Conservation (phyloP, 75 land plant species). For the Cunninghamia lanceolata region DNA sequence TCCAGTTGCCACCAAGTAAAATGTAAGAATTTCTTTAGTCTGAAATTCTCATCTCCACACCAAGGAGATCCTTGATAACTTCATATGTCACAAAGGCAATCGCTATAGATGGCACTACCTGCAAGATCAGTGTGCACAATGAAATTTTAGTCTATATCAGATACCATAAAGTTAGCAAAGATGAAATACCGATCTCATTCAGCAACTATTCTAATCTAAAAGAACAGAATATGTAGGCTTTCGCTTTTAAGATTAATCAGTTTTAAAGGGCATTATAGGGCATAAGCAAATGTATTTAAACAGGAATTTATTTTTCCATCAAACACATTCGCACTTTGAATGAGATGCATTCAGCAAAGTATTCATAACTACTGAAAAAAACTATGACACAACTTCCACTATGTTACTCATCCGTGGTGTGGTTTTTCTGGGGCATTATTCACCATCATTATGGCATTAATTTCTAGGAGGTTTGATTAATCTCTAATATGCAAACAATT, state of each 20-base stretch:
- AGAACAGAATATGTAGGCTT: neutral
- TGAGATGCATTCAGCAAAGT: neutral
- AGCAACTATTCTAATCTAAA: neutral
- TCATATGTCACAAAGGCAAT: constrained; percentile 96
- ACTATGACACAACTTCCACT: neutral
- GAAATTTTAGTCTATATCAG: neutral
- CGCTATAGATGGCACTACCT: constrained; percentile 97
- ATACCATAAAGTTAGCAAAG: neutral
- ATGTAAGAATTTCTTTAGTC: constrained; percentile 35
- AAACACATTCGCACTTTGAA: neutral
- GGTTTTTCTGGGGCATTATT: neutral
- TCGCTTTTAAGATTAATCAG: neutral
- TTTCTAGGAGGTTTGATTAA: neutral
- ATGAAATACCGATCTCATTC: neutral
- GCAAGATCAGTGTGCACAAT: constrained; percentile 16
- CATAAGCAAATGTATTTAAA: neutral
- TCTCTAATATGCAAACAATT: neutral
- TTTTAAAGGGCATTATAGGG: neutral
- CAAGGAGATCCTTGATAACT: constrained; percentile 72
- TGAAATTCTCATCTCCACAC: constrained; percentile 81
- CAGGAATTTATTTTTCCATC: neutral
- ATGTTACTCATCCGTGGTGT: neutral
- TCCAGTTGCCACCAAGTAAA: neutral
- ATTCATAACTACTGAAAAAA: neutral
- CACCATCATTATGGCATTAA: neutral